A percentile compares a stretch with the other conserved stretches of the same genome.
Conservation (phyloP, 1,284 basidiomycete genomes). For the Naganishia sp. region DNA sequence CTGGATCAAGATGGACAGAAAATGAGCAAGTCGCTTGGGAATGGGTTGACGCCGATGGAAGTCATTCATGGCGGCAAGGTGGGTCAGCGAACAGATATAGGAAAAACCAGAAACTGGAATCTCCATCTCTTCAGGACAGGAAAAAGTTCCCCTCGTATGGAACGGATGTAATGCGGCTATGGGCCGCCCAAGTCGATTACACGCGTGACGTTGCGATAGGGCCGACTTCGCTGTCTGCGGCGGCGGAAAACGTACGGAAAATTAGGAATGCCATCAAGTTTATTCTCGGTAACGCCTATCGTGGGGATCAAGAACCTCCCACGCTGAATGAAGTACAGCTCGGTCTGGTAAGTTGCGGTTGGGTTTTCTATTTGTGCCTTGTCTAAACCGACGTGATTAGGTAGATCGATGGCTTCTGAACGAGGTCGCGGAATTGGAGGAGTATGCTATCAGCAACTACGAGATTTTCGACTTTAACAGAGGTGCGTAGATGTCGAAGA, state of each 20-base stretch:
- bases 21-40: slow-evolving; percentile 98
- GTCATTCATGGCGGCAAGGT: slow-evolving; percentile 79
- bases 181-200: slow-evolving; percentile 90
- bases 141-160: slow-evolving; percentile 77
- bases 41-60: slow-evolving; percentile 81
- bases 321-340: slow-evolving; percentile 54
- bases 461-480: slow-evolving; percentile 76
- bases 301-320: slow-evolving; percentile 39
- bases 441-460: slow-evolving; percentile 68
- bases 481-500: slow-evolving; percentile 58
- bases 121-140: slow-evolving; percentile 58
- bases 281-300: slow-evolving; percentile 74
- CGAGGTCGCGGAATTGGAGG: slow-evolving; percentile 74
- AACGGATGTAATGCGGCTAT: slow-evolving; percentile 81
- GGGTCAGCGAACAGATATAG: slow-evolving; percentile 40
- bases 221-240: slow-evolving; percentile 72
- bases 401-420: slow-evolving; percentile 83
- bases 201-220: slow-evolving; percentile 86
- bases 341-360: slow-evolving; percentile 61
- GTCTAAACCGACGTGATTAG: slow-evolving; percentile 53
- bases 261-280: slow-evolving; percentile 89
- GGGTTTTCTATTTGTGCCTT: background rate
- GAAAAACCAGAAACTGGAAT: too few species aligned
- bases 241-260: slow-evolving; percentile 77
- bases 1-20: slow-evolving; percentile 88